phyloP scores from a whole-genome alignment of 75 land plant genomes.

The Selaginella moellendorffii region DNA sequence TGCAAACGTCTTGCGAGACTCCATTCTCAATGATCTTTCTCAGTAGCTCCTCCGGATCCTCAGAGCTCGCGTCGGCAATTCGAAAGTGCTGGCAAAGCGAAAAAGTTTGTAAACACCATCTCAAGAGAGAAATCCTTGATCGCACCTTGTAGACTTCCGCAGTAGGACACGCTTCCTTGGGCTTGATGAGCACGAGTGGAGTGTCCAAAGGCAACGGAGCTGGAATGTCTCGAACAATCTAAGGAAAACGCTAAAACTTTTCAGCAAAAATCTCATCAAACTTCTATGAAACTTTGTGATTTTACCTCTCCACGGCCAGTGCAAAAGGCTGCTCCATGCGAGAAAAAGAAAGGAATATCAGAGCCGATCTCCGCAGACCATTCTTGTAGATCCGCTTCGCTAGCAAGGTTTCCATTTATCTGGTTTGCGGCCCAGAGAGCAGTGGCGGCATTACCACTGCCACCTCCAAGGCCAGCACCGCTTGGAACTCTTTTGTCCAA shows the following conservation, averaged over 20 bases:
- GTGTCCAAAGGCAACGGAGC: slow-evolving; percentile 48
- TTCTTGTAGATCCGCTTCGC: slow-evolving; percentile 81
- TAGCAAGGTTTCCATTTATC: slow-evolving; percentile 58
- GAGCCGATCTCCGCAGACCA: slow-evolving; percentile 98
- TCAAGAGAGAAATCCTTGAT: not conserved
- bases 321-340: slow-evolving; percentile 93
- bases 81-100: slow-evolving; percentile 42
- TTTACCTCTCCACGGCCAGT: slow-evolving; percentile 97
- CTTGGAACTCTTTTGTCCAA: slow-evolving; percentile 92
- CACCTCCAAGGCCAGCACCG: slow-evolving; percentile 99
- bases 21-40: slow-evolving; percentile 49
- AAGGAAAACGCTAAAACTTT: not conserved
- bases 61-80: slow-evolving; percentile 51
- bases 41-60: slow-evolving; percentile 58
- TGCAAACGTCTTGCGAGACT: slow-evolving; percentile 75
- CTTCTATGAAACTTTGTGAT: slow-evolving; percentile 30
- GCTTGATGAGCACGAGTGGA: slow-evolving; percentile 95
- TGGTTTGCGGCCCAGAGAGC: slow-evolving; percentile 99
- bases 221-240: slow-evolving; percentile 74
- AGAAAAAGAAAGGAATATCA: slow-evolving; percentile 96
- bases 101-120: not conserved
- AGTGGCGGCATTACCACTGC: slow-evolving; percentile 99
- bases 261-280: not conserved
- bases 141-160: slow-evolving; percentile 89
- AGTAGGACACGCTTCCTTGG: slow-evolving; percentile 74